Evolutionary conservation across 352 stramenopile genomes (phyloP), one percentile per base, ranked within the genome.

Genomic region (Phytophthora ohioensis): DNA sequence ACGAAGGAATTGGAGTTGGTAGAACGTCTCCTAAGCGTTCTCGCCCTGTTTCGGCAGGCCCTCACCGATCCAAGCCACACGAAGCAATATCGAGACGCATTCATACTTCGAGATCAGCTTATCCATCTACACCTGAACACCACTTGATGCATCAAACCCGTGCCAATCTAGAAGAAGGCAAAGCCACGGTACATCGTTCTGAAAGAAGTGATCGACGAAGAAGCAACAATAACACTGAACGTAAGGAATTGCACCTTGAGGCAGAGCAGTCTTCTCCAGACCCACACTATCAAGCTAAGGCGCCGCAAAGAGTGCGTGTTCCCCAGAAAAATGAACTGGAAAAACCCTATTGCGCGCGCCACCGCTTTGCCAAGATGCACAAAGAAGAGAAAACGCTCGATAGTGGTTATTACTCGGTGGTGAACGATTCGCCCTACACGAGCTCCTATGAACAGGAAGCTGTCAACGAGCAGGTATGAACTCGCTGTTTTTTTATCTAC

Each of bases 361-460:
- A 80, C 39, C 80, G 78, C 48, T 93, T 91, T 75, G 71, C 73
- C 57, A 87, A 76, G 52, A 69, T 91, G 41, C 57, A 66, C 3
- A 71, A 80, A n/a, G 62, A 76, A 51, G 71, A 79, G 35, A 64
- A 62, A 45, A 65, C 47, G 30, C 60, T 53, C 3, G 39, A 11
- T 54, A 67, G 34, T 67, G 67, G 76, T 4, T 95, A 90, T 58
- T 95, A 93, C 56, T 95, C 88, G 41, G 76, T 95, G 41, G 77
- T 93, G 47, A 95, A 95, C 55, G 88, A 95, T 49, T 85, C 84
- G 21, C 88, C 88, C 31, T 95, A 95, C 67, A 52, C 71, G 49
- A 91, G 81, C 41, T 47, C 59, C 1, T 65, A 57, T 21, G 85
- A 93, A 34, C 76, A 76, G 4, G 82, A 93, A 58, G 59, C 64